Percentiles rank a stretch among this genome's conserved stretches.
Conservation (phyloP, 345 rosid genomes). For the Gossypium sturtianum region DNA sequence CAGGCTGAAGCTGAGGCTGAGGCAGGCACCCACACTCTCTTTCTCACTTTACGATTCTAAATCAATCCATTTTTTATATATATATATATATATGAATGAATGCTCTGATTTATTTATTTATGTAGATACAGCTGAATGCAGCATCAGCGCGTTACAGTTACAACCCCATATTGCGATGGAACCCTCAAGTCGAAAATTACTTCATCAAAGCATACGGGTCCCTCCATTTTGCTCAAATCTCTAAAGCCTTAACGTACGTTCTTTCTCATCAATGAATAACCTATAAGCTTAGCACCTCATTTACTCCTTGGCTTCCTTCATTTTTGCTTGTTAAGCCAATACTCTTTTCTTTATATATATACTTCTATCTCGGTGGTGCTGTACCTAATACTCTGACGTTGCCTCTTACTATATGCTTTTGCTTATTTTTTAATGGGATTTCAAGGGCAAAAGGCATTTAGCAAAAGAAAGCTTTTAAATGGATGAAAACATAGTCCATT, state of each 20-base stretch:
- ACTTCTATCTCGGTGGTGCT: not conserved
- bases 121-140: slow-evolving; percentile 40
- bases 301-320: not conserved
- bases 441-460: not conserved
- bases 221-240: slow-evolving; percentile 66
- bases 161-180: slow-evolving; percentile 69
- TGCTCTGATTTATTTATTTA: not conserved
- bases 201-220: slow-evolving; percentile 75
- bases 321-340: not conserved
- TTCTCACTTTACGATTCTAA: not conserved
- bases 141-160: slow-evolving; percentile 64
- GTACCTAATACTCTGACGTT: not conserved
- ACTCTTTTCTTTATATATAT: not conserved
- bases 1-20: not conserved
- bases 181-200: slow-evolving; percentile 76
- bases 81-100: not conserved
- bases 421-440: not conserved
- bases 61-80: not conserved
- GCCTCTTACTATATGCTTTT: not conserved
- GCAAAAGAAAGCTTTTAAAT: not conserved
- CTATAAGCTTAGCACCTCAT: not conserved
- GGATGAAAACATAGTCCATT: not conserved
- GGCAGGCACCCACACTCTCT: not conserved
- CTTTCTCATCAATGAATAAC: not conserved
- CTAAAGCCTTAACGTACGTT: slow-evolving; percentile 67